Percentiles rank a stretch among this genome's conserved stretches.
phyloP scores from a whole-genome alignment of 441 rosid genomes.

The Hypseocharis bilobata region DNA sequence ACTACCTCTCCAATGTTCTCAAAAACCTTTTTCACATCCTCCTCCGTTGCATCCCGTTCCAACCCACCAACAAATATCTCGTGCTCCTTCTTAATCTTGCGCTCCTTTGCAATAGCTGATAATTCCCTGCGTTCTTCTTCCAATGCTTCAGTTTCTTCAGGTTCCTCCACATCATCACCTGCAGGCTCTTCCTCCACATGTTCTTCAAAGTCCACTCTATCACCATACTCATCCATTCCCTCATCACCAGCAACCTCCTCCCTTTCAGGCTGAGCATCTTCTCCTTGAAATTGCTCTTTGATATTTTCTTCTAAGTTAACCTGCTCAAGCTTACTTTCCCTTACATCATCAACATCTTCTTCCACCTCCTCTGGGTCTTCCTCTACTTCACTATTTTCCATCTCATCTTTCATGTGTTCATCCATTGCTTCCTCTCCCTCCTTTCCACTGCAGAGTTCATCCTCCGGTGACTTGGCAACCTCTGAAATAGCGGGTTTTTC shows the following conservation, averaged over 20 bases:
- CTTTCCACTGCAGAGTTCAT: constrained; percentile 12
- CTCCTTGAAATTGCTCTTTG: constrained; percentile 20
- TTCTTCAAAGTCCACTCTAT: constrained; percentile 48
- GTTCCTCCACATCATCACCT: constrained; percentile 49
- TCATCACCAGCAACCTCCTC: constrained; percentile 39
- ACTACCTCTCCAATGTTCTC: constrained; percentile 49
- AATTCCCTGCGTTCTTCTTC: constrained; percentile 47
- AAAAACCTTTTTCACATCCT: constrained; percentile 47
- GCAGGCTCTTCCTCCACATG: constrained; percentile 43
- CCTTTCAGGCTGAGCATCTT: constrained; percentile 21
- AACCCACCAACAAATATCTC: constrained; percentile 63
- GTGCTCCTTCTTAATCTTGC: constrained; percentile 47
- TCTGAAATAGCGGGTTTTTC: constrained; percentile 11
- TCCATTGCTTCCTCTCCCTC: too few relatives aligned
- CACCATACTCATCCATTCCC: constrained; percentile 47
- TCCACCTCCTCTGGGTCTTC: constrained; percentile 16
- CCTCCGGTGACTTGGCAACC: constrained; percentile 16
- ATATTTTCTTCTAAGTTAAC: constrained; percentile 16
- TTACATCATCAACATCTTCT: constrained; percentile 17
- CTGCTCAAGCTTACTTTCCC: constrained; percentile 16
- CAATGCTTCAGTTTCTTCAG: constrained; percentile 36
- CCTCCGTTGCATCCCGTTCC: constrained; percentile 49
- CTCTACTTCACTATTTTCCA: too few relatives aligned
- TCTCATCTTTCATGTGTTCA: too few relatives aligned
- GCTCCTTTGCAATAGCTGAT: constrained; percentile 39